Percentiles rank a stretch among this genome's conserved stretches.
These are phyloP conservation scores for Testicularia cyperi DNA, from an alignment of 1,284 basidiomycete species.

Conservation along the genomic window DNA sequence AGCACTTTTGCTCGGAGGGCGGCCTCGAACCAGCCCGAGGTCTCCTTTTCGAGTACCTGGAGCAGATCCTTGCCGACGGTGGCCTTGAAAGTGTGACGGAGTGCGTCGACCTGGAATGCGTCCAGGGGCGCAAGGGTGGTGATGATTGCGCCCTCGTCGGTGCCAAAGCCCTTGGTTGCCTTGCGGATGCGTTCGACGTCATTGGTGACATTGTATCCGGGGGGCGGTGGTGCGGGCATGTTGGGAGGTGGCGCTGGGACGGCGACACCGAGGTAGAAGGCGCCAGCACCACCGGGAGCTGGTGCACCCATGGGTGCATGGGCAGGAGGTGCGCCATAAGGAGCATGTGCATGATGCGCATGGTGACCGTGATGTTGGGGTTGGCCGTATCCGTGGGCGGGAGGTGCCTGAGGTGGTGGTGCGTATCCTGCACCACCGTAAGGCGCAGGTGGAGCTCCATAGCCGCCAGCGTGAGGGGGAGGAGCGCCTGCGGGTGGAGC, in stretches of 20 bases:
- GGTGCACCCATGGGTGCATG: constrained; percentile 7
- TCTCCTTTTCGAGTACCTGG: constrained; percentile 54
- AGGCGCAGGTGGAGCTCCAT: background rate
- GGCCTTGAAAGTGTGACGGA: constrained; percentile 50
- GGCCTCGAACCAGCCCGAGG: constrained; percentile 54
- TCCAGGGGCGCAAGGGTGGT: constrained; percentile 45
- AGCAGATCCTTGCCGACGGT: constrained; percentile 54
- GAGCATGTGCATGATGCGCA: constrained; percentile 16
- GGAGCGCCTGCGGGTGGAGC: constrained; percentile 11
- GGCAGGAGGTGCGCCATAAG: constrained; percentile 33
- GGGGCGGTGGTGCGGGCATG: constrained; percentile 40
- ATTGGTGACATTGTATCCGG: constrained; percentile 47
- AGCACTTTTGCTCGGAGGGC: constrained; percentile 46
- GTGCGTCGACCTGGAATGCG: constrained; percentile 50
- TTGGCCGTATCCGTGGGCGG: constrained; percentile 6
- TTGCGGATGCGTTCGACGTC: constrained; percentile 56
- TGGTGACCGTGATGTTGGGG: constrained; percentile 8
- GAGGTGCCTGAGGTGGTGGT: background rate
- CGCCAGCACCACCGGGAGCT: constrained; percentile 6
- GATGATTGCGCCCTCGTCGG: constrained; percentile 49
- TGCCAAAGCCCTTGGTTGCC: constrained; percentile 58
- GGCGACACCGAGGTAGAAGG: constrained; percentile 46
- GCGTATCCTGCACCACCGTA: background rate
- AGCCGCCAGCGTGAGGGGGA: constrained; percentile 19
- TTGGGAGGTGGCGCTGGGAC: constrained; percentile 51